phyloP scores from a whole-genome alignment of 1,284 basidiomycete genomes.

The Trametes polyzona region DNA sequence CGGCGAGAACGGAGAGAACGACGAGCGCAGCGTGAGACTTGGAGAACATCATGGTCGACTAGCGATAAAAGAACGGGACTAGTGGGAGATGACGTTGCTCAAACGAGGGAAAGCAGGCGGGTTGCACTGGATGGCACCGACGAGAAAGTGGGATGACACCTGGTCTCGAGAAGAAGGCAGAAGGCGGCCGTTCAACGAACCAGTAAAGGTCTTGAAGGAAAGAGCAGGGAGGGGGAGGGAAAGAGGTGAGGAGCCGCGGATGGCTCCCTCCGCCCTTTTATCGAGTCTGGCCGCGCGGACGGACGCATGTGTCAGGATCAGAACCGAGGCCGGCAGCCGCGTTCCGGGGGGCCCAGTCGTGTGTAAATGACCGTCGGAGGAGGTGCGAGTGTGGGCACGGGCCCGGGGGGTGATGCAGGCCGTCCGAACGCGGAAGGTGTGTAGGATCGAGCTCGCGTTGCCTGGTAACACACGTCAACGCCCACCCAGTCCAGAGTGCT shows the following conservation, averaged over 20 bases:
- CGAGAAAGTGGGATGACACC: conserved; percentile 46
- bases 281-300: neutral
- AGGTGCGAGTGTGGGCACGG: neutral
- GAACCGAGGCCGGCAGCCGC: conserved; percentile 1
- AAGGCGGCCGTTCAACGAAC: conserved; percentile 55
- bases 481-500: conserved; percentile 1
- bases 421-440: conserved; percentile 12
- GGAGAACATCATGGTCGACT: conserved; percentile 47
- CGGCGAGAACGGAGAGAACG: conserved; percentile 43
- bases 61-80: conserved; percentile 28
- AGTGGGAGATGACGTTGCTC: conserved; percentile 23
- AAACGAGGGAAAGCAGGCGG: conserved; percentile 29
- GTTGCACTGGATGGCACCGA: conserved; percentile 35
- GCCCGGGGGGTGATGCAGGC: neutral
- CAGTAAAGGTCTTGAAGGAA: conserved; percentile 35
- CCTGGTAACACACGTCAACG: conserved; percentile 13
- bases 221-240: conserved; percentile 30
- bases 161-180: conserved; percentile 47
- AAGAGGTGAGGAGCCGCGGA: conserved; percentile 16
- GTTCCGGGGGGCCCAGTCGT: conserved; percentile 1
- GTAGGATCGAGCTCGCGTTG: conserved; percentile 19
- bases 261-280: conserved; percentile 10
- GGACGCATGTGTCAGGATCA: conserved; percentile 8
- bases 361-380: conserved; percentile 4
- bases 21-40: conserved; percentile 44